Evolutionary conservation across 2,329 filamentous ascomycete species (phyloP), one percentile per base, ranked within the genome.

Genomic region (Botrytis galanthina): DNA sequence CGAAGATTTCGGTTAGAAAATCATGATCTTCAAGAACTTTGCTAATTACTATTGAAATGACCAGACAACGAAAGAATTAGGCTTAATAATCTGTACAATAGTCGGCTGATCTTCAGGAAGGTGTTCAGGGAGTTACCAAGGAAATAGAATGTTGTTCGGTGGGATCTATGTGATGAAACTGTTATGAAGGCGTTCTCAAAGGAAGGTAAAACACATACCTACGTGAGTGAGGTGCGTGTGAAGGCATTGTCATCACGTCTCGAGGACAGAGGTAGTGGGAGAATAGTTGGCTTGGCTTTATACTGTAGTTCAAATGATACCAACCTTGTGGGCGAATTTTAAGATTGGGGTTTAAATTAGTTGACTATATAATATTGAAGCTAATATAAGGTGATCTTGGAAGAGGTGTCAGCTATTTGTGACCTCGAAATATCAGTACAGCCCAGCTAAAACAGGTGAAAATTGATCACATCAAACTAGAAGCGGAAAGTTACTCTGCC

Each of bases 11-110:
- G 7, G 39, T 46, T 1, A 46, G 8, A 48, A 26, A 35, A 2
- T 57, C 9, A 18, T 29, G 8, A 57, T 57, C 14, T 29, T 18
- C n/a, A 29, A 42, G 37, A 42, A 44, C n/a, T 39, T 44, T 42
- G 37, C 37, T 63, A 29, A 42, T 29, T 10, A 10, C 10, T 22
- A 3, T 22, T 29, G 12, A 22, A 29, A 42, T 14, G 5, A 59
- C 70, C 16, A 73, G 93, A 97, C 80, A 98, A 99, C 79, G 96
- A 99, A 86, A 85, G 96, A n/a, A 85, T 99, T 82, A 87, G 96
- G 70, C 85, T 99, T 73, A 84, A 93, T 78, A 99, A 99, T 82
- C 81, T 99, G 78, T 89, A 94, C 75, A 98, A 97, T 84, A 96
- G 94, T 76, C 89, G 95, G 76, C 94, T 96, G 82, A 97, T 99